Evolutionary conservation across 2,329 filamentous ascomycete species (phyloP).

Genomic region (Sphaerulina vaccinii): DNA sequence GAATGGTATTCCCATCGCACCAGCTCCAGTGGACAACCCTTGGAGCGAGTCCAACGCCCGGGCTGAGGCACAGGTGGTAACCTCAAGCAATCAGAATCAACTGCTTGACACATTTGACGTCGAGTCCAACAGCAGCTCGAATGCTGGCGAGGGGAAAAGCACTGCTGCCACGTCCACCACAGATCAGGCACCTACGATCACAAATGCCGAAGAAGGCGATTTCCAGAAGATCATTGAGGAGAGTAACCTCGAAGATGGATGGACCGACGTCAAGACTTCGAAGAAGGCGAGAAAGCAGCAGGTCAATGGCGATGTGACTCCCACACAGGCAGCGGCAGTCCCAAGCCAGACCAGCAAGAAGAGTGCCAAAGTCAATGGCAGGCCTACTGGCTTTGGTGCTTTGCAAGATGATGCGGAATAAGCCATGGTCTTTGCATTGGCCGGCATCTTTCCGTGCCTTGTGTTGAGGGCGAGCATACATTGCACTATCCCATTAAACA

Average conservation of each 20-base stretch:
- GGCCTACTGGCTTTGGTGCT: constrained; percentile 15
- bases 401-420: background rate
- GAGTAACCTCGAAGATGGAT: constrained; percentile 53
- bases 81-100: constrained; percentile 21
- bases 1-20: constrained; percentile 62
- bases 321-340: constrained; percentile 11
- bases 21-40: constrained; percentile 50
- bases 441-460: too few species aligned
- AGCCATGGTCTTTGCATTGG: background rate
- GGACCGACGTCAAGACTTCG: constrained; percentile 59
- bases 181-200: constrained; percentile 33
- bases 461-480: too few species aligned
- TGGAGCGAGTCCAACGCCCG: constrained; percentile 48
- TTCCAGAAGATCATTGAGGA: constrained; percentile 51
- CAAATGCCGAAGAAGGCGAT: constrained; percentile 62
- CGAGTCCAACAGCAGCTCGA: constrained; percentile 43
- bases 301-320: constrained; percentile 23
- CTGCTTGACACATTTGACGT: constrained; percentile 54
- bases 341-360: constrained; percentile 1
- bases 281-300: constrained; percentile 52
- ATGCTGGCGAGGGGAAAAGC: constrained; percentile 37
- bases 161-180: constrained; percentile 42
- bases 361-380: constrained; percentile 19
- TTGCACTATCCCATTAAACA: too few species aligned
- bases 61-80: constrained; percentile 13